Evolutionary conservation across 2,329 filamentous ascomycete species (phyloP), one percentile per base, ranked within the genome.

Genomic region (Penicillium italicum): DNA sequence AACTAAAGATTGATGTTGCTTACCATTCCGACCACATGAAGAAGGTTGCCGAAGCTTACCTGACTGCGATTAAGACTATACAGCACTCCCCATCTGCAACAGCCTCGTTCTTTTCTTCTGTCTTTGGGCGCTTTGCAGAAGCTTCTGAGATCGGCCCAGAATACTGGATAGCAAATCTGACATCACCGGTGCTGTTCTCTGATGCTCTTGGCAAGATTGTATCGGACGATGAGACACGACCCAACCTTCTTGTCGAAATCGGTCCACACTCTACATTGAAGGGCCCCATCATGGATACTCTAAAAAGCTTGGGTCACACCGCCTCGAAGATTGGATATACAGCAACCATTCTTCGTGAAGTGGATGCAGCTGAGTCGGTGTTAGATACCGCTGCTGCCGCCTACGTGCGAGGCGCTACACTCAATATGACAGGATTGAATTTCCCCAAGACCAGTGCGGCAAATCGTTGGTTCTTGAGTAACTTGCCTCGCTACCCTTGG

Each of bases 401-500:
- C 2, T 66, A 62, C 24, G 47, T 61, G 18, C 54, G 57, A 10
- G 65, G 65, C 11, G 53, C 42, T 0, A 31, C 16, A 11, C 57
- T 65, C 18, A 54, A 65, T 4, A 62, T 61, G 22, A 60, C 47
- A 1, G 49, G 40, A 5, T 26, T 66, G 20, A 65, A 66, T 37
- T 65, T 65, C 45, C 58, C 63, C 4, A 45, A 26, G 22, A 63
- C 55, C 11, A 53, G 36, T 34, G 58, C 42, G n/a, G 16, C 20
- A n/a, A 56, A 57, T 26, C 58, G 63, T 4, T 59, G 55, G 6
- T 59, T 66, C 40, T 38, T 71, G 42, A 61, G 53, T 3, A 66
- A 70, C 33, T 53, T 78, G 0, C 80, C 80, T 1, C 54, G 63
- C 0, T 83, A 82, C 53, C 72, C 75, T 0, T 82, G 80, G 77